These are phyloP conservation scores for Condylostoma magnum DNA, from an alignment of 169 alveolate species.

Conservation along the genomic window DNA sequence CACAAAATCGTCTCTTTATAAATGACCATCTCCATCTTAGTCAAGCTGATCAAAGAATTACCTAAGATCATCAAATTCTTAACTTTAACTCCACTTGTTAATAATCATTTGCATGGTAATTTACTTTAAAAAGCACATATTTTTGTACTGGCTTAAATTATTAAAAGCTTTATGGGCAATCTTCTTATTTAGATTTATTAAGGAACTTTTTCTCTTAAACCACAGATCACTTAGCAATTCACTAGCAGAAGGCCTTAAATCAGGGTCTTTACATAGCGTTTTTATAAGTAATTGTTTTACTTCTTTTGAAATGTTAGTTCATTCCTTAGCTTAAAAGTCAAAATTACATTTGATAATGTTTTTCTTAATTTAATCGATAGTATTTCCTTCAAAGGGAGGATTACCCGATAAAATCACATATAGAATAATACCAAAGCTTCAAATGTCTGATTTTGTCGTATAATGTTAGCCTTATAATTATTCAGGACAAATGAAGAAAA, in stretches of 20 bases:
- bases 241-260: conserved; percentile 45
- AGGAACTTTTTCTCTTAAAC: too few species aligned
- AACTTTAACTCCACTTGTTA: too few species aligned
- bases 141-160: too few species aligned
- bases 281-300: conserved; percentile 52
- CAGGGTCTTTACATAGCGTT: conserved; percentile 48
- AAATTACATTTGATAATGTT: conserved; percentile 46
- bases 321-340: conserved; percentile 41
- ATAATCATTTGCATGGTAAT: too few species aligned
- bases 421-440: conserved; percentile 79
- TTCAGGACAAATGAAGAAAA: conserved; percentile 84
- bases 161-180: too few species aligned
- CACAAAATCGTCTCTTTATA: too few species aligned
- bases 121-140: too few species aligned
- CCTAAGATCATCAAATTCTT: too few species aligned
- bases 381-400: conserved; percentile 79
- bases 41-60: too few species aligned
- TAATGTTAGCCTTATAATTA: conserved; percentile 68
- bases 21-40: too few species aligned
- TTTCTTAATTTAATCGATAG: conserved; percentile 58
- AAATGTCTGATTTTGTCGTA: conserved; percentile 73
- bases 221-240: conserved; percentile 10
- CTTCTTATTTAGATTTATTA: too few species aligned
- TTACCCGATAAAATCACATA: conserved; percentile 68
- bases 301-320: conserved; percentile 52